Base-by-base conservation (phyloP, 2,329 filamentous ascomycete species). In the Polytolypa hystricis region DNA sequence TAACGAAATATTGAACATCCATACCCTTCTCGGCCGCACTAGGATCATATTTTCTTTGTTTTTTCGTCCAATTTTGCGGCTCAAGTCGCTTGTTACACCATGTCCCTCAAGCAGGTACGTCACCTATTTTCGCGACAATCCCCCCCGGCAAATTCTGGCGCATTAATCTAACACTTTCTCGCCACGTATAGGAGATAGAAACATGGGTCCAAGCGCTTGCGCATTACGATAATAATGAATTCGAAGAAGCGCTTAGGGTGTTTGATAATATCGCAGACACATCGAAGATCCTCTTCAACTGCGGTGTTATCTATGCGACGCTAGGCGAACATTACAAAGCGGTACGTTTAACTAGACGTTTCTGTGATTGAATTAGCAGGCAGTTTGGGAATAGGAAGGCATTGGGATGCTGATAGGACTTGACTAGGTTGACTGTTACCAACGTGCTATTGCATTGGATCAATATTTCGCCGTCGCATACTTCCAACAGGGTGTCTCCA, bases 251-350 rank as follows among this genome's bases (percentile, higher is more conserved):
- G 18, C 66, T 96, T 44, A 74, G 71, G 50, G 76, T 83, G 42
- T 96, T 98, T 56, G 82, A 84, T 44, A 75, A 71, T 49, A 94
- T 98, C 53, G 73, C 82, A 43, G 91, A 96, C 58, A 98, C 91
- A 0, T 95, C 91, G 50, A 96, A 94, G 69, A 98, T 98, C 44
- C 70, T 94, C 43, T 98, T 98, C 70, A 98, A 98, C 56, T 93
- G 89, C 62, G 91, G 91, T 49, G 89, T 98, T 26, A 96, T 98
- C 51, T 84, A 95, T 67, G 91, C 91, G 26, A 96, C 91, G 0
- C 70, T 98, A 12, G 91, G 91, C 49, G 86, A 96, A 58, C 91
- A 98, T 63, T 83, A 89, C 58, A 86, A 85, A 69, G 91, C 91
- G 55, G 89, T 94, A 70, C 61, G 85, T 56, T 30, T 20, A 18